A percentile compares a stretch with the other conserved stretches of the same genome.
Evolutionary conservation across 2,329 filamentous ascomycete species (phyloP).

Genomic region (Paramyrothecium roridum): DNA sequence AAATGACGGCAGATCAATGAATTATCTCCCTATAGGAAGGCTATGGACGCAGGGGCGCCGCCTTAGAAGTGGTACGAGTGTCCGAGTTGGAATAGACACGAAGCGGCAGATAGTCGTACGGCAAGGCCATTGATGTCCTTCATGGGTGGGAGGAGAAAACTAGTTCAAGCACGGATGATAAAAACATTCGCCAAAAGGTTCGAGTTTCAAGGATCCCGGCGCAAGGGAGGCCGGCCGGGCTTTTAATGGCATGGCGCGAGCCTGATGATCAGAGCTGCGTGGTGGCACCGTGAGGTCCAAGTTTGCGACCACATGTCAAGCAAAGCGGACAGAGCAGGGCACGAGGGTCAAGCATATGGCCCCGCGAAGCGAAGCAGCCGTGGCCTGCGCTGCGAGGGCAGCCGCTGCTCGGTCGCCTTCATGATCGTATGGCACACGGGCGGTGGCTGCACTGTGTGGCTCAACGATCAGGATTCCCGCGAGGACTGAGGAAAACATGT

Average conservation of each 20-base stretch:
- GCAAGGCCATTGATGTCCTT: not conserved
- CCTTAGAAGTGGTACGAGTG: too few relatives aligned
- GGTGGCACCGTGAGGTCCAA: not conserved
- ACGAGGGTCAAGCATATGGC: conserved; percentile 9
- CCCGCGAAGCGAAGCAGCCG: not conserved
- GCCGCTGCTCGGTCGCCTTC: not conserved
- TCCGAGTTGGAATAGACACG: not conserved
- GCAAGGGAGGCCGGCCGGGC: not conserved
- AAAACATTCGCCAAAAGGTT: not conserved
- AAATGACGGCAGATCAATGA: too few relatives aligned
- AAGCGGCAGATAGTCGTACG: not conserved
- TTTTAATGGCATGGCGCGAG: not conserved
- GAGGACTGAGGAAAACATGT: not conserved
- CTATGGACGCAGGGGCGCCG: too few relatives aligned
- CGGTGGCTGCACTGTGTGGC: not conserved
- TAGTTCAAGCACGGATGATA: not conserved
- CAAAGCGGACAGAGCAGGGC: conserved; percentile 5
- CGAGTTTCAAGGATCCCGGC: not conserved
- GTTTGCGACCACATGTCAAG: conserved; percentile 2
- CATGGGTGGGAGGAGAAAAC: too few relatives aligned
- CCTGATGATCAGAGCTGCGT: not conserved
- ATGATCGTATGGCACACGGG: not conserved
- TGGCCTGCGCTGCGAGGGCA: not conserved
- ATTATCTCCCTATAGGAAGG: too few relatives aligned
- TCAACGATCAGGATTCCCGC: not conserved